A percentile compares a stretch with the other conserved stretches of the same genome.
Conservation (phyloP, 257 asterid genomes). For the Salvia hispanica region DNA sequence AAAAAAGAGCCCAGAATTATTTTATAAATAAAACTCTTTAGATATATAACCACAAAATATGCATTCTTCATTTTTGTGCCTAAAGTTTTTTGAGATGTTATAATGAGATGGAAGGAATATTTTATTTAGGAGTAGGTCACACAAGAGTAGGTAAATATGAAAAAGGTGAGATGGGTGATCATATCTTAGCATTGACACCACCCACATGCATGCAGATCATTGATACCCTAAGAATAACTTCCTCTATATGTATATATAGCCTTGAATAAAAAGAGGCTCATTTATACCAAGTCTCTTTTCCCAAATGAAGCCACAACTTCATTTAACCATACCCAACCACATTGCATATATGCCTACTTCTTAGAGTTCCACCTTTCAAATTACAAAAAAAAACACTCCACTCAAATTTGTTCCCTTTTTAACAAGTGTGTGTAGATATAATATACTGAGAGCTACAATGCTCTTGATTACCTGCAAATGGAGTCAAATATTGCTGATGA, state of each 20-base stretch:
- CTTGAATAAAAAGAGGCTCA: slow-evolving; percentile 32
- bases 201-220: slow-evolving; percentile 35
- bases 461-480: slow-evolving; percentile 7
- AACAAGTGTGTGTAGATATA: too few species aligned
- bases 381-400: background rate
- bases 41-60: too few species aligned
- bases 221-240: background rate
- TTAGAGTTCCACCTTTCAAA: background rate
- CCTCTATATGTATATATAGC: slow-evolving; percentile 21
- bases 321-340: slow-evolving; percentile 32
- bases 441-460: slow-evolving; percentile 23
- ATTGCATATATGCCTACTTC: slow-evolving; percentile 14
- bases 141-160: background rate
- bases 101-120: too few species aligned
- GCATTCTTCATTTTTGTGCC: too few species aligned
- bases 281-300: slow-evolving; percentile 42
- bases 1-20: too few species aligned
- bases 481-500: slow-evolving; percentile 13
- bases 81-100: too few species aligned
- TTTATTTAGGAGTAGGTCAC: background rate
- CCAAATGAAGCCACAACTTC: slow-evolving; percentile 25
- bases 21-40: too few species aligned
- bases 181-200: slow-evolving; percentile 33
- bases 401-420: background rate
- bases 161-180: slow-evolving; percentile 17